Evolutionary conservation across 2,329 filamentous ascomycete species (phyloP).

Genomic region (Thermoascus crustaceus): DNA sequence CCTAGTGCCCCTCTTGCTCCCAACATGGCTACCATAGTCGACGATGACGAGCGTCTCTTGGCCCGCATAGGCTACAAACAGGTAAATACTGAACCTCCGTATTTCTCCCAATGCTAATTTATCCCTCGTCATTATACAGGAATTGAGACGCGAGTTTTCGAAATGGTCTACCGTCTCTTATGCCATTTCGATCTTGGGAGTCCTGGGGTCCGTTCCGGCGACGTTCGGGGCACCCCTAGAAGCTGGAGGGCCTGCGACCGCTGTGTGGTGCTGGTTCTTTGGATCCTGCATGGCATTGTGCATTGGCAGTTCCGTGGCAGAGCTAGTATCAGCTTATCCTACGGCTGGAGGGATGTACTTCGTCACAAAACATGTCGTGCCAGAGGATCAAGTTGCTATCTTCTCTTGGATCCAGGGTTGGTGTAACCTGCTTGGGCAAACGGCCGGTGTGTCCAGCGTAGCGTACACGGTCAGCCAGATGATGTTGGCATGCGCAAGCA

Average conservation of each 20-base stretch:
- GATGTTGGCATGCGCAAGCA: conserved; percentile 53
- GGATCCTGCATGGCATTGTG: conserved; percentile 57
- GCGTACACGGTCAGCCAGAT: conserved; percentile 58
- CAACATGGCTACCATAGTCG: conserved; percentile 38
- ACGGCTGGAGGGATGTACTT: conserved; percentile 63
- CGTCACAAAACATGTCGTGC: conserved; percentile 58
- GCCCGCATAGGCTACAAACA: conserved; percentile 57
- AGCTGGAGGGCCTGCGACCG: conserved; percentile 54
- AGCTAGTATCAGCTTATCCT: conserved; percentile 58
- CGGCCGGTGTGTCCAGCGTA: conserved; percentile 54
- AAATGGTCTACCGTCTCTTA: conserved; percentile 61
- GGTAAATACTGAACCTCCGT: conserved; percentile 36
- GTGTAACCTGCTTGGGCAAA: conserved; percentile 59
- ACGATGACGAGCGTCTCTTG: conserved; percentile 54
- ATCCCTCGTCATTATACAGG: conserved; percentile 39
- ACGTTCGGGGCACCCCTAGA: conserved; percentile 53
- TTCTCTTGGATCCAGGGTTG: conserved; percentile 61
- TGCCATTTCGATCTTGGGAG: conserved; percentile 57
- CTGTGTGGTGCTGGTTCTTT: conserved; percentile 59
- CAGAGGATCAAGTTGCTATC: conserved; percentile 51
- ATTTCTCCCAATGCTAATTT: no score
- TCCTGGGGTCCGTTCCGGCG: conserved; percentile 57
- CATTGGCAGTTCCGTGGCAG: conserved; percentile 57
- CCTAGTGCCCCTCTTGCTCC: conserved; percentile 3
- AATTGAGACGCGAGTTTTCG: conserved; percentile 55